These are phyloP conservation scores for Tolypocladium cylindrosporum DNA, from an alignment of 2,329 filamentous ascomycete species.

Conservation along the genomic window DNA sequence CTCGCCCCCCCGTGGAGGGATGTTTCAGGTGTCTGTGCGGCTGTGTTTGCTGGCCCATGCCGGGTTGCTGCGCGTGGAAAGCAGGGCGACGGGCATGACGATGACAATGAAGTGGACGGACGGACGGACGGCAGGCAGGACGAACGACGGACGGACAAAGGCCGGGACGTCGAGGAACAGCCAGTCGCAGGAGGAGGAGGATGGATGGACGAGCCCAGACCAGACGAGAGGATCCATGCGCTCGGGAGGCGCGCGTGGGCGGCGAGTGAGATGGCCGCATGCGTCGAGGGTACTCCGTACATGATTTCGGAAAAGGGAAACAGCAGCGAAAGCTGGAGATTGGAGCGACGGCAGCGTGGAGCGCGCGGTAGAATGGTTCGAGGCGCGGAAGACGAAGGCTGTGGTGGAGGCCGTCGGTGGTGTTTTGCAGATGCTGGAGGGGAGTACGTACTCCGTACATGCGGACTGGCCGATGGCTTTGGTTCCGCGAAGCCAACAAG, in stretches of 20 bases:
- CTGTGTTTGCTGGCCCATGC: not conserved
- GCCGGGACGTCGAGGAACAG: not conserved
- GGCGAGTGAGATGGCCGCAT: not conserved
- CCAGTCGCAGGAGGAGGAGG: not conserved
- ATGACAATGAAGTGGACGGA: not conserved
- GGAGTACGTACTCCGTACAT: no score
- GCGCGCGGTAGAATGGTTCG: not conserved
- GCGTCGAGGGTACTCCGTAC: not conserved
- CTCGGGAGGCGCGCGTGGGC: not conserved
- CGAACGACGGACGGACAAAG: not conserved
- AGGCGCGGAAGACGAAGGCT: not conserved
- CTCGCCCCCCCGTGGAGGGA: not conserved
- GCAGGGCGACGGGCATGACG: not conserved
- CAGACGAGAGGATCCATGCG: not conserved
- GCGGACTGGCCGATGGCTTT: no score
- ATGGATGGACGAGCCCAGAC: not conserved
- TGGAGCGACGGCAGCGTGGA: not conserved
- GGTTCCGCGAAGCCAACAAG: no score
- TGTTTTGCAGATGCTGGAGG: not conserved
- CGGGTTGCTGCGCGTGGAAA: not conserved
- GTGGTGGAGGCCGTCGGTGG: not conserved
- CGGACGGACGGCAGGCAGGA: not conserved
- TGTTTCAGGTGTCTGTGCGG: conserved; percentile 1
- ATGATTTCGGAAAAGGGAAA: not conserved
- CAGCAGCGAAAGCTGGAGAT: not conserved